Conservation (phyloP, 106 monocot genomes). For the Dendrobium catenatum region DNA sequence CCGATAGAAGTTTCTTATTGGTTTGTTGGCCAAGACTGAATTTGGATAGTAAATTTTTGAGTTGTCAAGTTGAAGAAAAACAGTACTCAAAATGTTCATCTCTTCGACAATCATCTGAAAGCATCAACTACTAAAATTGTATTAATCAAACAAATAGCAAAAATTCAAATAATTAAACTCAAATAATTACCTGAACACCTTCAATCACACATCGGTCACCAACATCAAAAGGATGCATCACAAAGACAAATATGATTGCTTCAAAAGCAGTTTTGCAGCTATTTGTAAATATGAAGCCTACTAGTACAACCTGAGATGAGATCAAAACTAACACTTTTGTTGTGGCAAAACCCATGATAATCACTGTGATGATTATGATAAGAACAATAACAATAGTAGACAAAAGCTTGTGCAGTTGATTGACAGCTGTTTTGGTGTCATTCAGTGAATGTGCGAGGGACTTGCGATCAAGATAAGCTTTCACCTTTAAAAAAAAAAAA, state of each 20-base stretch:
- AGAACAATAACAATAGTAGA: constrained; percentile 33
- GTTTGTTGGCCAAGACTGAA: constrained; percentile 65
- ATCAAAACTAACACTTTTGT: constrained; percentile 70
- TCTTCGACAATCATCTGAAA: constrained; percentile 93
- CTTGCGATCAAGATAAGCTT: constrained; percentile 75
- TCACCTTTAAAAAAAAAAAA: constrained; percentile 41
- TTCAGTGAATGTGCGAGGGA: constrained; percentile 78
- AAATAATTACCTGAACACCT: constrained; percentile 60
- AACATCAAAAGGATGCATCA: constrained; percentile 98
- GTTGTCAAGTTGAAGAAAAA: constrained; percentile 81
- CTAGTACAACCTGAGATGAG: constrained; percentile 76
- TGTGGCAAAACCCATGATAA: constrained; percentile 82
- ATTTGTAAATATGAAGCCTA: constrained; percentile 83
- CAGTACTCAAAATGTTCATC: constrained; percentile 93
- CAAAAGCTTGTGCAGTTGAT: constrained; percentile 65
- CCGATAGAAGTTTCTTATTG: constrained; percentile 96
- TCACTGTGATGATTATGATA: constrained; percentile 46
- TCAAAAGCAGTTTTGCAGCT: constrained; percentile 88
- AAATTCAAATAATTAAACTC: not conserved
- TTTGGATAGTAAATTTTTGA: constrained; percentile 97
- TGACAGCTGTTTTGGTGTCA: constrained; percentile 90
- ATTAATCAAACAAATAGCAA: not conserved
- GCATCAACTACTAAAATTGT: not conserved
- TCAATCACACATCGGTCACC: constrained; percentile 93
- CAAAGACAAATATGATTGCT: constrained; percentile 83